A percentile compares a stretch with the other conserved stretches of the same genome.
These are phyloP conservation scores for Peterozyma toletana DNA, from an alignment of 805 yeast species.

Conservation along the genomic window DNA sequence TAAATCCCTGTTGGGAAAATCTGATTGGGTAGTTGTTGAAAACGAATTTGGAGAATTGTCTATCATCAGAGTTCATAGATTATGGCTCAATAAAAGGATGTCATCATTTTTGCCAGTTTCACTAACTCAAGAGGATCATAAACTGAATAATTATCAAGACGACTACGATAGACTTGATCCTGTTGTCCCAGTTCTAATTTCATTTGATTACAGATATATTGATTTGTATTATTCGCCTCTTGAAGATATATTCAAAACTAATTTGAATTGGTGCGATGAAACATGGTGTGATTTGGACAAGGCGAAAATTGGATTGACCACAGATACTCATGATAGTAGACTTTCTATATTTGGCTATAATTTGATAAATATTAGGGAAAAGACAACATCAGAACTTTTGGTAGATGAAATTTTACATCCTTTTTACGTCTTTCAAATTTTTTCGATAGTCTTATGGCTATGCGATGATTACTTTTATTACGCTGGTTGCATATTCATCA, in stretches of 20 bases:
- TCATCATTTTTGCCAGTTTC: slow-evolving; percentile 50
- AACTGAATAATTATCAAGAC: neutral
- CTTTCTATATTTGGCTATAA: slow-evolving; percentile 71
- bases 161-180: slow-evolving; percentile 42
- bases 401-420: slow-evolving; percentile 92
- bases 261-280: slow-evolving; percentile 80
- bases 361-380: slow-evolving; percentile 68
- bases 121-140: slow-evolving; percentile 9
- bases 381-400: slow-evolving; percentile 54
- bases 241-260: slow-evolving; percentile 79
- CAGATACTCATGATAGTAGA: slow-evolving; percentile 62
- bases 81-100: slow-evolving; percentile 63
- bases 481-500: slow-evolving; percentile 85
- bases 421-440: slow-evolving; percentile 89
- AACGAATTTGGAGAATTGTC: slow-evolving; percentile 87
- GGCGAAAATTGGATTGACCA: slow-evolving; percentile 63
- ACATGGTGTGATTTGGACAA: slow-evolving; percentile 60
- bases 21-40: slow-evolving; percentile 92
- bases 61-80: slow-evolving; percentile 46
- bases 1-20: slow-evolving; percentile 61
- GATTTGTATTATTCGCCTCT: slow-evolving; percentile 78
- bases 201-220: slow-evolving; percentile 78
- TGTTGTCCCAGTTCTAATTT: slow-evolving; percentile 58
- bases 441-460: slow-evolving; percentile 87
- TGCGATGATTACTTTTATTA: slow-evolving; percentile 90